A percentile compares a stretch with the other conserved stretches of the same genome.
Evolutionary conservation across 192 early-diverging fungal genomes (phyloP).

Genomic region (Umbelopsis ramanniana): DNA sequence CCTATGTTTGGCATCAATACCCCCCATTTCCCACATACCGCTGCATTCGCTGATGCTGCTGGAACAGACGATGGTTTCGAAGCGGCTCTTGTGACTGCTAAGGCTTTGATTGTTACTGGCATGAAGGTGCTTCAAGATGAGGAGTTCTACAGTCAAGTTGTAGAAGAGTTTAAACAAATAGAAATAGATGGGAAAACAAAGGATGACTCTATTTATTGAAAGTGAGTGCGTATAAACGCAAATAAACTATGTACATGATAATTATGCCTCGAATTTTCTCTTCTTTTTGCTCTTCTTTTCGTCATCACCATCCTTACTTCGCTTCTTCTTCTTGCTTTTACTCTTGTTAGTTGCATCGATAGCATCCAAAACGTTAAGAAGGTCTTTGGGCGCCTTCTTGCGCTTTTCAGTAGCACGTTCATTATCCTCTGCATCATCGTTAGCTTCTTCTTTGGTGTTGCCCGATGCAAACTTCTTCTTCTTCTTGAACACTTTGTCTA

Average conservation of each 20-base stretch:
- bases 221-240: background rate
- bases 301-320: constrained; percentile 41
- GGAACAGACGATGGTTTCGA: background rate
- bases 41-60: background rate
- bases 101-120: constrained; percentile 12
- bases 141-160: background rate
- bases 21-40: background rate
- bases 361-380: constrained; percentile 56
- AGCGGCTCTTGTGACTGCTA: background rate
- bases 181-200: background rate
- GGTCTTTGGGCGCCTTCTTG: constrained; percentile 52
- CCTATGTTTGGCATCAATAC: background rate
- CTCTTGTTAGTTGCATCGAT: constrained; percentile 59
- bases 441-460: constrained; percentile 15
- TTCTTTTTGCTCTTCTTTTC: constrained; percentile 44
- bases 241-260: background rate
- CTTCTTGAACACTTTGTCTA: constrained; percentile 20
- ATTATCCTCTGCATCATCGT: constrained; percentile 34
- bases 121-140: background rate
- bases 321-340: constrained; percentile 45
- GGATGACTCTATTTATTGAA: background rate
- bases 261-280: constrained; percentile 18
- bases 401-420: constrained; percentile 50
- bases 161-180: background rate
- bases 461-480: background rate